Evolutionary conservation across 768 basidiomycete genomes (phyloP).

Genomic region (Boletus sp.): DNA sequence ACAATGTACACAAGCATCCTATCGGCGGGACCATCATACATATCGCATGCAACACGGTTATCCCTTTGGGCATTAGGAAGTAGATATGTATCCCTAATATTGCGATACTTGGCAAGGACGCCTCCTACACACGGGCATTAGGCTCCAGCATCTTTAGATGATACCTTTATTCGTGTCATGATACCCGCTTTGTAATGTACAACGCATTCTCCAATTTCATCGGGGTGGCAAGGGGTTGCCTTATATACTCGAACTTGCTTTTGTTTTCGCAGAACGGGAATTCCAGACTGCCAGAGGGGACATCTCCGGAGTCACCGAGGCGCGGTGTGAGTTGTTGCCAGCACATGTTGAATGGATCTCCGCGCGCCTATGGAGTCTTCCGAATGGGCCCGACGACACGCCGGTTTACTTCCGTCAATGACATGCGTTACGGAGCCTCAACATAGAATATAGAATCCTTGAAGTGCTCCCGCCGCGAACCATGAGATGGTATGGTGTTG

Average conservation of each 20-base stretch:
- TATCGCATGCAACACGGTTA: conserved; percentile 1
- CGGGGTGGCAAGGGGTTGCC: conserved; percentile 23
- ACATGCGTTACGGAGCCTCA: neutral
- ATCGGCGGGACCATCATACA: conserved; percentile 14
- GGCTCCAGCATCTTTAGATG: conserved; percentile 4
- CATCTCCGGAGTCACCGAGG: neutral
- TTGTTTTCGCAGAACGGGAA: neutral
- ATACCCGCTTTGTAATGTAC: conserved; percentile 18
- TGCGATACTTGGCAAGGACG: conserved; percentile 12
- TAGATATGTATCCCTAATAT: conserved; percentile 24
- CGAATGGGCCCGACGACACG: neutral
- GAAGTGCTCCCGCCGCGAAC: neutral
- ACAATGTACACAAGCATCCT: conserved; percentile 30
- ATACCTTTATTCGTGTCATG: conserved; percentile 13
- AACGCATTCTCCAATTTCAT: conserved; percentile 3
- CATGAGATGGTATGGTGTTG: neutral
- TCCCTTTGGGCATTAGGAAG: conserved; percentile 6
- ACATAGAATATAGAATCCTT: neutral
- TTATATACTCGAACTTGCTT: neutral
- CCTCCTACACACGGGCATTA: neutral
- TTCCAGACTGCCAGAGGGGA: too few species aligned
- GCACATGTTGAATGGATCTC: neutral
- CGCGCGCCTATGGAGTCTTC: neutral
- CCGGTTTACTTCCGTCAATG: neutral
- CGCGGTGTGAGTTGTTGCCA: neutral